A percentile compares a stretch with the other conserved stretches of the same genome.
Evolutionary conservation across 139 green algal genomes (phyloP).

Genomic region (Eudorina sp.): DNA sequence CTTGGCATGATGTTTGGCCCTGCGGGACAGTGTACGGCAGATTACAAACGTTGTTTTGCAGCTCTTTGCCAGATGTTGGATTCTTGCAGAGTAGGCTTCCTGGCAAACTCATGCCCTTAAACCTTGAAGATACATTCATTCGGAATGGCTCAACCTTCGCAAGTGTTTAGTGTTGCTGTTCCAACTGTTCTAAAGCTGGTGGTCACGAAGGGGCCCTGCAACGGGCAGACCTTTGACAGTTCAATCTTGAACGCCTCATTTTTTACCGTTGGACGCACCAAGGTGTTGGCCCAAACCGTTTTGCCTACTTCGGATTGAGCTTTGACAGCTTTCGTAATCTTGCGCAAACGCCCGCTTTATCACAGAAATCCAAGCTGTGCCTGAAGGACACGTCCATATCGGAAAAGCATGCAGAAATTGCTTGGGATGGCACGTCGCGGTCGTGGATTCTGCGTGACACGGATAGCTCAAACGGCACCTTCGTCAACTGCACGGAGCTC

Average conservation of each 20-base stretch:
- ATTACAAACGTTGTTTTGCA: too few relatives aligned
- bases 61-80: too few relatives aligned
- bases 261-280: slow-evolving; percentile 42
- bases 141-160: too few relatives aligned
- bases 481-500: slow-evolving; percentile 60
- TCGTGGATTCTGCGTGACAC: slow-evolving; percentile 71
- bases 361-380: slow-evolving; percentile 59
- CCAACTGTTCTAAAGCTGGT: neutral
- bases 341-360: neutral
- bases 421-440: slow-evolving; percentile 35
- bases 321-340: neutral
- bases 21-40: too few relatives aligned
- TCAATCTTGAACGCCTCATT: neutral
- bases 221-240: neutral
- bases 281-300: neutral
- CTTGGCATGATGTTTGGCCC: too few relatives aligned
- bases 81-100: too few relatives aligned
- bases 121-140: too few relatives aligned
- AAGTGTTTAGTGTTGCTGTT: neutral
- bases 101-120: too few relatives aligned
- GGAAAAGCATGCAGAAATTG: slow-evolving; percentile 77
- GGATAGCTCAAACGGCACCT: slow-evolving; percentile 80
- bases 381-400: slow-evolving; percentile 79
- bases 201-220: slow-evolving; percentile 4
- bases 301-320: neutral